Evolutionary conservation across 495 filamentous ascomycete genomes (phyloP).

Genomic region (Parachaetomium inaequale): DNA sequence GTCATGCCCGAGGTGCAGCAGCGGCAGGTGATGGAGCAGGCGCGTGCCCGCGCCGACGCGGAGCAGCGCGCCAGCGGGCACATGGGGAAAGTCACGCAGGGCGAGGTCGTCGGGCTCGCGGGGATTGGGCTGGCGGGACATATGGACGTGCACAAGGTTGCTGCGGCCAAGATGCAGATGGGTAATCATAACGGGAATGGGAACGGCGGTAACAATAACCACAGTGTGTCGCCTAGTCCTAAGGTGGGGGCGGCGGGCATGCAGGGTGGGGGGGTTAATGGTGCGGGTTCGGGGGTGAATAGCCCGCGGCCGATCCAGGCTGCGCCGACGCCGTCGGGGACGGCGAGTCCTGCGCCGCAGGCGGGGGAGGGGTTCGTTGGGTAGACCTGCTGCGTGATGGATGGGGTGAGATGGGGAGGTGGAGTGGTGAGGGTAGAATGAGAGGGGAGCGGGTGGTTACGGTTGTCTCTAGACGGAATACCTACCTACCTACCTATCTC

Average conservation of each 20-base stretch:
- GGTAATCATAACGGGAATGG: slow-evolving; percentile 6
- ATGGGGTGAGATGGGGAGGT: background rate
- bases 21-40: slow-evolving; percentile 44
- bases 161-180: slow-evolving; percentile 37
- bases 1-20: slow-evolving; percentile 39
- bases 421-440: background rate
- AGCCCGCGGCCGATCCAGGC: slow-evolving; percentile 9
- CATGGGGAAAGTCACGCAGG: slow-evolving; percentile 34
- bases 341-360: slow-evolving; percentile 15
- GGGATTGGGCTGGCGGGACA: slow-evolving; percentile 39
- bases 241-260: slow-evolving; percentile 11
- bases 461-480: background rate
- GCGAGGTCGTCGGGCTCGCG: slow-evolving; percentile 33
- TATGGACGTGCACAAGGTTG: slow-evolving; percentile 36
- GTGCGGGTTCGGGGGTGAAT: background rate
- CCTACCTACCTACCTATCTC: background rate
- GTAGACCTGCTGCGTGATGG: background rate
- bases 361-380: background rate
- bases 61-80: slow-evolving; percentile 36
- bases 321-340: background rate
- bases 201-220: background rate
- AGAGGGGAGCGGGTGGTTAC: background rate
- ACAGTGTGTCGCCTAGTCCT: background rate
- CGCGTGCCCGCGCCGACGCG: slow-evolving; percentile 42
- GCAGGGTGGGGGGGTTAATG: slow-evolving; percentile 23